Base-by-base conservation (phyloP, 1,284 basidiomycete genomes). In the Ganoderma boninense region DNA sequence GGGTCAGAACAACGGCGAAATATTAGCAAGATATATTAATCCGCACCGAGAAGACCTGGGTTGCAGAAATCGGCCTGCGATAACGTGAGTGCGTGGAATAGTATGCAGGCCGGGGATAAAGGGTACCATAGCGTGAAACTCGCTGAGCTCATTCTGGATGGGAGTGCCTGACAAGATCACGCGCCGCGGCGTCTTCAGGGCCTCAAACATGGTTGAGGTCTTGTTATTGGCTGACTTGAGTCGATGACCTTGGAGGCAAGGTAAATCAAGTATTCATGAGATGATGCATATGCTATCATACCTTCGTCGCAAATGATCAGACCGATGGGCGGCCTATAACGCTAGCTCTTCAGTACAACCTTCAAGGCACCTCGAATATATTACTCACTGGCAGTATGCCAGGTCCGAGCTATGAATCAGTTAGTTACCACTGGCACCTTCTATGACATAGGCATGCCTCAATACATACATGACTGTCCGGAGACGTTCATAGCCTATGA, bases 271-370 rank as follows among this genome's bases (percentile, higher is more conserved):
- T 10, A 52, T 46, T 44, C 64, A 23, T 49, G 16, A 61, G 46
- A 20, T 6, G 7, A 46, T 46, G 8, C 26, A 20, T 35, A 35
- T 43, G n/a, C 61, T 32, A 23, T 77, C 80, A 42, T 42, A 90
- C 94, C 96, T 87, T 99, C 98, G 78, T 99, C 98, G 77, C 97
- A 99, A 40, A 99, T 88, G 71, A 99, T 93, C 1, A 99, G 84
- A 8, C 95, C 98, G 74, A 99, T 95, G 0, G 94, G 92, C 13
- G 97, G 97, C 64, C 92, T 94, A 64, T 3, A 7, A 35, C 18
- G n/a, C 46, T 65, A 5, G 57, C 16, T 29, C 35, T 2, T 49
- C n/a, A 2, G 6, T 61, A 18, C 60, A 54, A 38, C 2, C 14
- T n/a, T 32, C 16, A 35, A 57, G 29, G 16, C 54, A 29, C 54